Base-by-base conservation (phyloP, 192 early-diverging fungal species). In the Obelidium mucronatum region DNA sequence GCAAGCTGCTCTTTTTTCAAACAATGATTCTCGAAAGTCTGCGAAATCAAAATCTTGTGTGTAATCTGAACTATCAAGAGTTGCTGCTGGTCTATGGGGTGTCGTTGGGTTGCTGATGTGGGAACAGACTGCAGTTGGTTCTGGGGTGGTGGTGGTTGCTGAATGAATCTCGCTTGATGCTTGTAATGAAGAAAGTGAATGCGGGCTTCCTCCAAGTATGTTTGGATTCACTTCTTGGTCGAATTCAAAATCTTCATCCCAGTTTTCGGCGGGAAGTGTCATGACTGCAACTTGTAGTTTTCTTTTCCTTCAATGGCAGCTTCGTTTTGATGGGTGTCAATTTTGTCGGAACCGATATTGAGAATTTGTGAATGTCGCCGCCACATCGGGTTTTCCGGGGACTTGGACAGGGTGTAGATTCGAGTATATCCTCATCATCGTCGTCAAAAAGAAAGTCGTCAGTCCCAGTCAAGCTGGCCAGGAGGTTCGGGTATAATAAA, bases 231-330 rank as follows among this genome's bases (percentile, higher is more conserved):
- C 11, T 22, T 58, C 55, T 26, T 58, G 24, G 13, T n/a, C 44
- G 17, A 67, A 67, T 13, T 75, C 73, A 44, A 75, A 75, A 66
- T 75, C 73, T 51, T 75, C 73, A 44, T 75, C 73, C 73, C 73
- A 75, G 34, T 36, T 64, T 37, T 75, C 73, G 28, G 59, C 59
- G 8, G 44, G 11, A 15, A 19, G 44, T 48, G 44, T 6, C 19
- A 48, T 48, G 19, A 48, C 44, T 48, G 44, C 11, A 15, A 19
- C 19, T 6, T 6, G 44, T 48, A 48, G 8, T 48, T 48, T 48
- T 48, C 11, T 48, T 0, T 48, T 48, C 44, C 19, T 6, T 6
- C 19, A 19, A 15, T 48, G 42, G 44, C 44, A 48, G 42, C n/a
- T n/a, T n/a, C n/a, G n/a, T n/a, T n/a, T n/a, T n/a, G n/a, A n/a